Evolutionary conservation across 2,329 filamentous ascomycete genomes (phyloP).

Genomic region (Bipolaris sorokiniana): DNA sequence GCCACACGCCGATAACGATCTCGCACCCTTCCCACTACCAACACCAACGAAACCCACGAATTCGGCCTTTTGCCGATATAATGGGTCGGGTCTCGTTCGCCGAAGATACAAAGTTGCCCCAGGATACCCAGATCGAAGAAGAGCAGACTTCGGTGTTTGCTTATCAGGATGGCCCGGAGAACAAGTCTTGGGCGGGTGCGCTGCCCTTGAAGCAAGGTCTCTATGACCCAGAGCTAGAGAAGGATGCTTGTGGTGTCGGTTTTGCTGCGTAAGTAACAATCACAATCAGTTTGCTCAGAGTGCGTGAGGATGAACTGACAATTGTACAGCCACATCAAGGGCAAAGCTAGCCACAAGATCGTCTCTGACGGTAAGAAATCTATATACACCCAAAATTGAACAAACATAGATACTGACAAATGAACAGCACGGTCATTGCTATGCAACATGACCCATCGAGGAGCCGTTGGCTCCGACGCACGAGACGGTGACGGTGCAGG

Average conservation of each 20-base stretch:
- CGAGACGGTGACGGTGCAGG: conserved; percentile 97
- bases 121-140: conserved; percentile 60
- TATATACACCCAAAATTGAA: not conserved
- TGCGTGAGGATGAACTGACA: conserved; percentile 33
- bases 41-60: conserved; percentile 32
- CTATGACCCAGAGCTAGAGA: conserved; percentile 94
- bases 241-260: conserved; percentile 99
- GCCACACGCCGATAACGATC: conserved; percentile 29
- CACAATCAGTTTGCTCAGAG: not conserved
- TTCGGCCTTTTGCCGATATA: conserved; percentile 61
- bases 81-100: conserved; percentile 61
- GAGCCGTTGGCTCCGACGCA: conserved; percentile 96
- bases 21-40: conserved; percentile 19
- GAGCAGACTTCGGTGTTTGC: conserved; percentile 73
- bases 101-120: conserved; percentile 57
- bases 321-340: conserved; percentile 84
- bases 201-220: conserved; percentile 98
- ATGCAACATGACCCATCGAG: conserved; percentile 99
- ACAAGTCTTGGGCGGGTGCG: conserved; percentile 93
- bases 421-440: conserved; percentile 81
- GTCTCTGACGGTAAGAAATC: conserved; percentile 87
- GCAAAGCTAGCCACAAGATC: conserved; percentile 96
- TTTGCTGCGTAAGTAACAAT: conserved; percentile 81
- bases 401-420: conserved; percentile 30
- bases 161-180: conserved; percentile 78